Conservation (phyloP, 257 asterid genomes). For the Solanum etuberosum region DNA sequence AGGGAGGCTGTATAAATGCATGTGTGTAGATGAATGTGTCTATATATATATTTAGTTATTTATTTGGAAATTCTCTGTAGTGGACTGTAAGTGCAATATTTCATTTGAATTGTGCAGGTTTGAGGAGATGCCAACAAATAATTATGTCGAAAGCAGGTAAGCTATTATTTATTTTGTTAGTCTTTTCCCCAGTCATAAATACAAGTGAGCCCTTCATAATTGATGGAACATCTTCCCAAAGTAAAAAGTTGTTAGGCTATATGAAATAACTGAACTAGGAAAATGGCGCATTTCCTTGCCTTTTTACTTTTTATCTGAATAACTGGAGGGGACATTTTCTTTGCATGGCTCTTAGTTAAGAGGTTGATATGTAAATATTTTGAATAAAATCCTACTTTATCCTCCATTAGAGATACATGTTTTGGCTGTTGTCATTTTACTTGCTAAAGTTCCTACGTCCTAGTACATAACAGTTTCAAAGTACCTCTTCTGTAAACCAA, state of each 20-base stretch:
- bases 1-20: not conserved
- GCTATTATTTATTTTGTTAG: not conserved
- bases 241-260: not conserved
- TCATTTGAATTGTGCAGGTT: slow-evolving; percentile 40
- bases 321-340: not conserved
- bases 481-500: not conserved
- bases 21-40: not conserved
- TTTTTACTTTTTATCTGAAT: not conserved
- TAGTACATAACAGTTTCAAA: not conserved
- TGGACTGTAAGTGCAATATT: not conserved
- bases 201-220: not conserved
- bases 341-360: not conserved
- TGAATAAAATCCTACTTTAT: not conserved
- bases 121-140: slow-evolving; percentile 97
- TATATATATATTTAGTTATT: not conserved
- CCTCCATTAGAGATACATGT: not conserved
- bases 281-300: not conserved
- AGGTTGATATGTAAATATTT: not conserved
- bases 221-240: not conserved
- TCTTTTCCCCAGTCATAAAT: not conserved
- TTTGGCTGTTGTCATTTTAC: not conserved
- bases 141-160: slow-evolving; percentile 93
- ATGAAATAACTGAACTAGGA: not conserved
- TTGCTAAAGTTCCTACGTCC: not conserved
- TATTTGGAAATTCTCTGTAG: not conserved